Conservation (phyloP, 148 eudicot species). For the Cornus kousa region DNA sequence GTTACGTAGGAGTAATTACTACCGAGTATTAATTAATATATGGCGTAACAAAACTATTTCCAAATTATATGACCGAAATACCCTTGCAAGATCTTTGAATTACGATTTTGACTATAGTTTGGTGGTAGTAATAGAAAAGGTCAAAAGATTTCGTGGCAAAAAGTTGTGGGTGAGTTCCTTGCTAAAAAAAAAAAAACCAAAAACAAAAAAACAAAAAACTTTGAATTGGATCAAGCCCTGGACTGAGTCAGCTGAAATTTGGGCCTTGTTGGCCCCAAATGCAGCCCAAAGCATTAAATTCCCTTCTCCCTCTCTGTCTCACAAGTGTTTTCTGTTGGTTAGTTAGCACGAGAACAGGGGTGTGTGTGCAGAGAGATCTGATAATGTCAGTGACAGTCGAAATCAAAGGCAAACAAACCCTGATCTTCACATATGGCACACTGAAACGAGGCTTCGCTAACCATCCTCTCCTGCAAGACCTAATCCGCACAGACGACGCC, state of each 20-base stretch:
- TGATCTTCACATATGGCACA: conserved; percentile 72
- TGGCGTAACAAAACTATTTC: too few relatives aligned
- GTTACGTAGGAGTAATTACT: too few relatives aligned
- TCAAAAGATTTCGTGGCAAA: too few relatives aligned
- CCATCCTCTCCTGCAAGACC: conserved; percentile 45
- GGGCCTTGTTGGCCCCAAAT: background rate
- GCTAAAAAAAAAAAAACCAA: too few relatives aligned
- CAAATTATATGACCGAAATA: too few relatives aligned
- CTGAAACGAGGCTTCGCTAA: conserved; percentile 69
- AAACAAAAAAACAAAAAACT: too few relatives aligned
- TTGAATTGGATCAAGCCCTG: background rate
- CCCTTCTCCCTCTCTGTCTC: background rate
- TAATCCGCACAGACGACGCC: conserved; percentile 52
- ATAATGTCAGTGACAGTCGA: conserved; percentile 1
- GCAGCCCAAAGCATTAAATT: background rate
- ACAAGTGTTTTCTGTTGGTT: background rate
- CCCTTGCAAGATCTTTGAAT: too few relatives aligned
- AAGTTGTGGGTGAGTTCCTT: too few relatives aligned
- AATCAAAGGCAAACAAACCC: conserved; percentile 7
- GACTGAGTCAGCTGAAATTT: background rate
- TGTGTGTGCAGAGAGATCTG: background rate
- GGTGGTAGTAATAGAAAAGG: too few relatives aligned
- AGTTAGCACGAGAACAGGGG: too few relatives aligned
- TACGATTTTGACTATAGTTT: too few relatives aligned
- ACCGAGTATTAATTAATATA: too few relatives aligned